These are phyloP conservation scores for Debaryomycetaceae sp. DNA, from an alignment of 1,139 yeast species.

Conservation along the genomic window DNA sequence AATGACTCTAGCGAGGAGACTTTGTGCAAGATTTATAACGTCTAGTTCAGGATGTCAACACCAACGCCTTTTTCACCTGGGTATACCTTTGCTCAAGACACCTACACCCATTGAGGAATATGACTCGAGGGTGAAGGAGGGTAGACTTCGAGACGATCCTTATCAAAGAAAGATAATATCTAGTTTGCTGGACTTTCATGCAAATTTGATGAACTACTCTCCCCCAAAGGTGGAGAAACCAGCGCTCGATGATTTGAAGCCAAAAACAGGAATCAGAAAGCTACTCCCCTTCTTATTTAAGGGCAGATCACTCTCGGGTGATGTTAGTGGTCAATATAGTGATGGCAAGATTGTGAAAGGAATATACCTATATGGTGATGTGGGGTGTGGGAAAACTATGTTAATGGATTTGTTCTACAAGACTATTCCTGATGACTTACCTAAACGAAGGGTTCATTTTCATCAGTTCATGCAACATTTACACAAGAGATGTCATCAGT, in stretches of 20 bases:
- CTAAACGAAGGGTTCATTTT: slow-evolving; percentile 82
- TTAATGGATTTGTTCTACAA: slow-evolving; percentile 90
- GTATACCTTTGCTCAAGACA: slow-evolving; percentile 9
- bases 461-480: slow-evolving; percentile 96
- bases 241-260: slow-evolving; percentile 41
- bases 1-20: neutral
- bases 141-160: slow-evolving; percentile 59
- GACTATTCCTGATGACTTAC: slow-evolving; percentile 72
- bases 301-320: slow-evolving; percentile 6
- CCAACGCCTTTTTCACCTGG: slow-evolving; percentile 1
- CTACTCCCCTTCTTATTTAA: slow-evolving; percentile 35
- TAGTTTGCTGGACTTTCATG: slow-evolving; percentile 52
- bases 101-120: slow-evolving; percentile 69
- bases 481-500: slow-evolving; percentile 81
- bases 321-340: slow-evolving; percentile 15
- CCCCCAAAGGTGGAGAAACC: slow-evolving; percentile 60
- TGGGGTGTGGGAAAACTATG: slow-evolving; percentile 98
- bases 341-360: slow-evolving; percentile 51
- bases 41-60: neutral
- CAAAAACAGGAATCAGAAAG: slow-evolving; percentile 43
- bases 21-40: neutral
- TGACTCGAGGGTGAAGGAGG: slow-evolving; percentile 49
- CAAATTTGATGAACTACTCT: slow-evolving; percentile 39
- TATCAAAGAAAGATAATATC: slow-evolving; percentile 64
- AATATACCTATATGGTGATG: slow-evolving; percentile 91